phyloP scores from a whole-genome alignment of 345 rosid genomes.

The Populus tremula region DNA sequence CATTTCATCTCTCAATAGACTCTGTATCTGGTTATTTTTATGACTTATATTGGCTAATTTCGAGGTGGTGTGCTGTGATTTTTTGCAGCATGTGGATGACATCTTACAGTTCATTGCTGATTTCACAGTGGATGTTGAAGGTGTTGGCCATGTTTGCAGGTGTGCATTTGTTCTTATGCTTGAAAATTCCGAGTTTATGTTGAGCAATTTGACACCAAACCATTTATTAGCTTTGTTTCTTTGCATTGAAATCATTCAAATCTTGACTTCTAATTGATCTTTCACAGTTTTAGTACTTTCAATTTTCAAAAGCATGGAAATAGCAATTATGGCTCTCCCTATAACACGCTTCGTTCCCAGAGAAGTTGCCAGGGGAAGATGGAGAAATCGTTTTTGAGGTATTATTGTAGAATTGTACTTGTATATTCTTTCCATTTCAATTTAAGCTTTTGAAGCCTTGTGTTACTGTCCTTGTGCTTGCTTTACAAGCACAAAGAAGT shows the following conservation, averaged over 20 bases:
- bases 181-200: background rate
- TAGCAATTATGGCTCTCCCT: constrained; percentile 75
- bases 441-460: background rate
- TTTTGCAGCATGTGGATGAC: constrained; percentile 86
- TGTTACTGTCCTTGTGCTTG: background rate
- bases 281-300: constrained; percentile 78
- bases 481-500: background rate
- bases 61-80: constrained; percentile 13
- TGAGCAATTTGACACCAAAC: background rate
- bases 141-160: constrained; percentile 99
- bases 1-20: constrained; percentile 10
- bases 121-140: constrained; percentile 79
- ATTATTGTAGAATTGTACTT: constrained; percentile 9
- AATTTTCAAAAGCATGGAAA: constrained; percentile 89
- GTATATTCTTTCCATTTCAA: background rate
- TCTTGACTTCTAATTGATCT: background rate
- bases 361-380: constrained; percentile 97
- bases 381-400: constrained; percentile 99
- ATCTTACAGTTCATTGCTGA: constrained; percentile 85
- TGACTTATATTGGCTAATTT: background rate
- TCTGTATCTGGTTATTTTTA: background rate
- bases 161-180: constrained; percentile 24
- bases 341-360: constrained; percentile 40
- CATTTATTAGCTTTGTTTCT: background rate
- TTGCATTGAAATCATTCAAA: background rate